Base-by-base conservation (phyloP, 2,329 filamentous ascomycete species). In the Pseudocercospora macadamiae region DNA sequence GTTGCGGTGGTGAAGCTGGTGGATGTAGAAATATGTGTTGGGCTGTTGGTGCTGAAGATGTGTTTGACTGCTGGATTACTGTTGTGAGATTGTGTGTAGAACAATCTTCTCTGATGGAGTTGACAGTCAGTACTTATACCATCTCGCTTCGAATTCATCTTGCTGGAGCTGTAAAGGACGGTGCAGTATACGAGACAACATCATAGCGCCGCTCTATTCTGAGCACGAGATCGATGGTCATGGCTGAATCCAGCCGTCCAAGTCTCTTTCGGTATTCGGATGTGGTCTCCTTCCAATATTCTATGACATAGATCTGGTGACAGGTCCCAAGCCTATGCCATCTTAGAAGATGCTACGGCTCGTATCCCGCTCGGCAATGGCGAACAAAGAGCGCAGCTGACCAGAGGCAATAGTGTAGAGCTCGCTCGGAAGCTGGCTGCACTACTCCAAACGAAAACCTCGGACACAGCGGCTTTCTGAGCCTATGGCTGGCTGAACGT, bases 161-260 rank as follows among this genome's bases (percentile, higher is more conserved):
- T 28, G 45, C 10, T 18, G 3, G 14, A 49, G 25, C 25, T 49
- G 12, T 3, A n/a, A 21, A 28, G 12, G 18, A 28, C 5, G 25
- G 14, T 49, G 5, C 9, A 16, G 26, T 18, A 21, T 49, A 30
- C 47, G 47, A 49, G 26, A 2, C 47, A 23, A 8, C 26, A 49
- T 49, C 47, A 49, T 49, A 10, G 47, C 25, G 47, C 45, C 45
- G 45, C 47, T 49, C 47, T 49, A 49, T 49, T 49, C 28, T 34
- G 47, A 34, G 47, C 3, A 21, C n/a, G n/a, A 34, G 12, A 7
- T 14, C 7, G 3, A 34, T 32, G 26, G 47, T 18, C 47, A 49
- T 34, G 25, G 28, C 47, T 34, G 47, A 49, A 19, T 49, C n/a
- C 14, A 30, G 47, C 12, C 47, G 14, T 12, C 10, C 14, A 34